Evolutionary conservation across 192 early-diverging fungal species (phyloP), one percentile per base, ranked within the genome.

Genomic region (Rhizoclosmatium globosum): DNA sequence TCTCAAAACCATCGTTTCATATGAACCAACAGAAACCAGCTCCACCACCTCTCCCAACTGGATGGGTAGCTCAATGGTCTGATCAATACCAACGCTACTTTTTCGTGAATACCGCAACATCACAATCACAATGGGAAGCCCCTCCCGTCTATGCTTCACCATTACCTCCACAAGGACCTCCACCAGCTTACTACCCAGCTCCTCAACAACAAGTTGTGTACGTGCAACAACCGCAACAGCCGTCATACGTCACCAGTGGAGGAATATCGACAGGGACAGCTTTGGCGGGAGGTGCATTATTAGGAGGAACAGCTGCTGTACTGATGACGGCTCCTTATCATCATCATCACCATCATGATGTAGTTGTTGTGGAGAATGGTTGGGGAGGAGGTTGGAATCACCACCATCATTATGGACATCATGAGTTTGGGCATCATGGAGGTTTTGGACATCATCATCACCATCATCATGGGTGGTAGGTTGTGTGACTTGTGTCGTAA

Each of bases 61-160:
- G 68, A 13, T 69, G 13, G 19, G 17, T 38, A 0, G 68, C 68
- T n/a, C 68, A 69, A 38, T 69, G 68, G 68, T 47, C 42, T 13
- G 56, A 13, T n/a, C 71, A 73, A 41, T 61, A 61, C n/a, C n/a
- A 60, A 13, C n/a, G 71, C 19, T 73, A 61, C 41, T 73, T 73
- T 42, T 56, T 38, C 42, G 71, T 56, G 21, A 73, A 61, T 39
- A 41, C 39, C 0, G 2, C 19, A n/a, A 61, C 56, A 7, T 50
- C 38, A 9, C 38, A 60, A 41, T 56, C 58, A 2, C 56, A 73
- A 21, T 60, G 56, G 71, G 21, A 61, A 13, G 50, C 48, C 15
- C 69, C 69, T 21, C 31, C 31, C 31, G 31, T 31, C 31, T 31
- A 31, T 31, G 31, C 31, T 31, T 31, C 31, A 31, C 31, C 31